phyloP scores from a whole-genome alignment of 768 basidiomycete genomes.

The Podaxis carcinomalis region DNA sequence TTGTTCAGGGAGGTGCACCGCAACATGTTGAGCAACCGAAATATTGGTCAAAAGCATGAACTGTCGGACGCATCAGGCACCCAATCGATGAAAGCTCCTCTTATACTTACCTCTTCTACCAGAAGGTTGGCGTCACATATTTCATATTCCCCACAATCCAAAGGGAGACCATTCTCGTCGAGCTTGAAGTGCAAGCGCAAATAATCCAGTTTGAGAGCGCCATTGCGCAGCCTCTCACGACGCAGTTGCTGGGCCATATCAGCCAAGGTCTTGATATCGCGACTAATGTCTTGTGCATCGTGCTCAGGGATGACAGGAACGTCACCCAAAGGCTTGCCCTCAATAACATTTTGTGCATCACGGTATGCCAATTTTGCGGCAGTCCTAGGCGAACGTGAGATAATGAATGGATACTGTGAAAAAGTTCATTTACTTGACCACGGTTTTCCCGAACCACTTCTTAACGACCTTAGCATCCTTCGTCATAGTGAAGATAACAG shows the following conservation, averaged over 20 bases:
- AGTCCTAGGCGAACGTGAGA: slow-evolving; percentile 45
- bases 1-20: slow-evolving; percentile 93
- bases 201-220: slow-evolving; percentile 70
- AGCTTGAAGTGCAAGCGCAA: slow-evolving; percentile 72
- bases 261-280: slow-evolving; percentile 70
- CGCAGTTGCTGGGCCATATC: slow-evolving; percentile 71
- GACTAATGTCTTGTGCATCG: slow-evolving; percentile 54
- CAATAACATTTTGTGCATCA: slow-evolving; percentile 79
- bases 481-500: slow-evolving; percentile 82
- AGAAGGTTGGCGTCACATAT: slow-evolving; percentile 71
- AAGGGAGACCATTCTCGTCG: slow-evolving; percentile 74
- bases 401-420: background rate
- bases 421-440: slow-evolving; percentile 65
- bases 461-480: slow-evolving; percentile 76
- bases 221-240: slow-evolving; percentile 69
- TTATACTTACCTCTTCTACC: slow-evolving; percentile 75
- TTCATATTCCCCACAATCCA: slow-evolving; percentile 69
- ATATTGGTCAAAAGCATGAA: slow-evolving; percentile 95
- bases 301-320: slow-evolving; percentile 57
- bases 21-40: slow-evolving; percentile 88
- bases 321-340: slow-evolving; percentile 57
- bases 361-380: slow-evolving; percentile 80
- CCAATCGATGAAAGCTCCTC: background rate
- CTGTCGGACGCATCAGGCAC: slow-evolving; percentile 31
- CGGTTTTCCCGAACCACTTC: slow-evolving; percentile 91